Base-by-base conservation (phyloP, 352 stramenopile genomes). In the Hyaloperonospora brassicae region DNA sequence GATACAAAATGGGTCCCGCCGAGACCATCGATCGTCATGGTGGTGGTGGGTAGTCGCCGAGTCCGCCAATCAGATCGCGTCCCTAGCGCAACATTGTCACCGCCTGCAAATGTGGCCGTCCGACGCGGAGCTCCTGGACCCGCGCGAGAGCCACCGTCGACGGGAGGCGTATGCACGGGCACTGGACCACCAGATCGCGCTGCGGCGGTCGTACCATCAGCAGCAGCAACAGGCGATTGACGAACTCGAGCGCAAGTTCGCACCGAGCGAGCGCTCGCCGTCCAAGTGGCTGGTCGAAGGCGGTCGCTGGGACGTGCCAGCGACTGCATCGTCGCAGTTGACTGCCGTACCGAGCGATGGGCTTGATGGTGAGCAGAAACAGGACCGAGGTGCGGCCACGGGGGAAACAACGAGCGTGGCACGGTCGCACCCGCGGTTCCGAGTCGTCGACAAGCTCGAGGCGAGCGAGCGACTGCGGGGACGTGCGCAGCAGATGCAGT, bases 231-330 rank as follows among this genome's bases (percentile, higher is more conserved):
- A 68, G 47, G 71, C 83, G 60, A 54, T 59, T 14, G 72, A 82
- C 43, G 68, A 80, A 52, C 65, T 84, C 30, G 74, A 88, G 61
- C 76, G 69, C 25, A 72, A 72, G 45, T 67, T 87, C 22, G 57
- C 63, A 34, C 76, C 56, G 8, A 67, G 66, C 51, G 73, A 81
- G 38, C 61, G 55, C 30, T 88, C 80, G 23, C 80, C 80, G 27
- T 64, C 76, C 41, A 87, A 85, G 50, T 90, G 80, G 80, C 71
- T 87, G 48, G 70, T 78, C 24, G 73, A 90, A 44, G 76, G 75
- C 50, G 78, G 80, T 25, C 64, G 72, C 31, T 55, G 68, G 41
- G 65, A 77, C 23, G 8, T 34, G 5, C 53, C 58, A 0, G 14
- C 40, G 14, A 50, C 52, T 6, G 59, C 64, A 8, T 45, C 41